These are phyloP conservation scores for Ceratobasidium sp. DNA, from an alignment of 1,284 basidiomycete genomes.

Conservation along the genomic window DNA sequence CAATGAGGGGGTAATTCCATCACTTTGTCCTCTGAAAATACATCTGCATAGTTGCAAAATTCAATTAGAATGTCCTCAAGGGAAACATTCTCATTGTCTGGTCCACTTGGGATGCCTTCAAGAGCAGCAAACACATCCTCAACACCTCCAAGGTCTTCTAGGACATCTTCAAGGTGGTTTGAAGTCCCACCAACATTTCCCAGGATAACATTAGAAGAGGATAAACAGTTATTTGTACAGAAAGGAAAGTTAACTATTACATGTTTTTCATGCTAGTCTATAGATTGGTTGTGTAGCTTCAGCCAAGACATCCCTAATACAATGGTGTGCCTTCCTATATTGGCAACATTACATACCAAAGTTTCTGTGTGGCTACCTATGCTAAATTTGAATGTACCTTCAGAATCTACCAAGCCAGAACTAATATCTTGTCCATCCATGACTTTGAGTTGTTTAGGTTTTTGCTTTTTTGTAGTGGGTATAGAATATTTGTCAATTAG, in stretches of 20 bases:
- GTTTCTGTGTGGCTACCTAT: too few relatives aligned
- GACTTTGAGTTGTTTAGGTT: too few relatives aligned
- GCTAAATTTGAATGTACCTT: too few relatives aligned
- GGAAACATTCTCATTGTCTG: too few relatives aligned
- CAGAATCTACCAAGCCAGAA: too few relatives aligned
- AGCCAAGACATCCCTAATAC: constrained; percentile 1
- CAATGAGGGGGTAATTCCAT: constrained; percentile 27
- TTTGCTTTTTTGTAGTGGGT: too few relatives aligned
- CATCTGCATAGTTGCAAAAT: constrained; percentile 13
- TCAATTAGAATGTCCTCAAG: background rate
- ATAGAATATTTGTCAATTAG: too few relatives aligned
- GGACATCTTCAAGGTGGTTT: too few relatives aligned
- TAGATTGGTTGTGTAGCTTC: background rate
- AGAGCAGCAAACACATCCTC: too few relatives aligned
- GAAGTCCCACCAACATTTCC: background rate
- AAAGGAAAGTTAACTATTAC: background rate
- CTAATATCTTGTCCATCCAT: too few relatives aligned
- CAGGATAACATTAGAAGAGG: background rate
- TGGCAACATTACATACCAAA: background rate
- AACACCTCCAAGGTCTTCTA: too few relatives aligned
- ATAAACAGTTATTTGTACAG: background rate
- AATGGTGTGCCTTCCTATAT: background rate
- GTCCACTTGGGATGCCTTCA: too few relatives aligned
- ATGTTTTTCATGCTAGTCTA: background rate
- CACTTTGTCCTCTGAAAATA: constrained; percentile 25